phyloP scores from a whole-genome alignment of 768 basidiomycete species.

The Strobilomyces confusus region DNA sequence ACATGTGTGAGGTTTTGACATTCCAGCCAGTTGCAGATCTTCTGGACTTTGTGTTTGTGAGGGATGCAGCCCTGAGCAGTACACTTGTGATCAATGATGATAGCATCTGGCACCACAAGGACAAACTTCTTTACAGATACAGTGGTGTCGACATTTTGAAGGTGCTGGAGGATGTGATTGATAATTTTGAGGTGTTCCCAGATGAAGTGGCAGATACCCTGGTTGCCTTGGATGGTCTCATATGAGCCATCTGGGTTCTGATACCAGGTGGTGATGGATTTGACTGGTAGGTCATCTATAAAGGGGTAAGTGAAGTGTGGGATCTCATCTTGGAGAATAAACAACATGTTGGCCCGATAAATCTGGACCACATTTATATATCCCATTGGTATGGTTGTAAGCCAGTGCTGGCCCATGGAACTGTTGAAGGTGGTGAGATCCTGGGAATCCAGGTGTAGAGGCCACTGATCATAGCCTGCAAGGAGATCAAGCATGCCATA shows the following conservation, averaged over 20 bases:
- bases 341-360: background rate
- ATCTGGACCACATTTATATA: background rate
- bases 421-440: background rate
- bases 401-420: background rate
- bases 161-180: too few species aligned
- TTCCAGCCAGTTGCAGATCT: too few species aligned
- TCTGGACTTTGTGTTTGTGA: too few species aligned
- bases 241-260: background rate
- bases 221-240: background rate
- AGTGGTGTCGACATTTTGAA: too few species aligned
- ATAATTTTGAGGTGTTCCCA: too few species aligned
- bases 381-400: background rate
- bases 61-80: too few species aligned
- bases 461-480: background rate
- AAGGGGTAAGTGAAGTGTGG: background rate
- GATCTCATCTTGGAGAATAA: background rate
- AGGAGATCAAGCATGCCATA: constrained; percentile 2
- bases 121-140: too few species aligned
- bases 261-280: background rate
- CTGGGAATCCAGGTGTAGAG: rapidly evolving
- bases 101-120: too few species aligned
- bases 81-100: too few species aligned
- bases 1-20: too few species aligned
- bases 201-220: background rate
- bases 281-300: background rate